A percentile compares a stretch with the other conserved stretches of the same genome.
phyloP scores from a whole-genome alignment of 2,329 filamentous ascomycete species.

The Sarocladium oryzae region DNA sequence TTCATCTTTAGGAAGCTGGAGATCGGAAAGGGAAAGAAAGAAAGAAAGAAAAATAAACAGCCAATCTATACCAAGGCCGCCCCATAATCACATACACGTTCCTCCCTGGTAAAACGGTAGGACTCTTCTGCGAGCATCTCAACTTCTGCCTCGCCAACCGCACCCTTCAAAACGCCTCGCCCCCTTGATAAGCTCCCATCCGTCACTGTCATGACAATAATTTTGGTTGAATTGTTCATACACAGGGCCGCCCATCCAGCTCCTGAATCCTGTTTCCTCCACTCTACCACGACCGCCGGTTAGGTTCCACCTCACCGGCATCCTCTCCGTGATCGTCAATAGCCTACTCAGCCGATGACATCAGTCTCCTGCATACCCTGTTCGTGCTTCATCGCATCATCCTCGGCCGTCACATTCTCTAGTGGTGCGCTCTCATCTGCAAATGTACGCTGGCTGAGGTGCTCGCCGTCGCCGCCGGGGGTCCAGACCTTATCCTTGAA shows the following conservation, averaged over 20 bases:
- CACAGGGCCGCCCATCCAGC: not conserved
- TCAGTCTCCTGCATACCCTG: conserved; percentile 30
- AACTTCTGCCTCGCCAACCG: not conserved
- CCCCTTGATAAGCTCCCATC: not conserved
- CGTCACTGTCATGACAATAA: not conserved
- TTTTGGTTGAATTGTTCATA: not conserved
- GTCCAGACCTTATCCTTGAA: conserved; percentile 92
- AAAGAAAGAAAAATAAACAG: not conserved
- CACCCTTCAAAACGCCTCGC: not conserved
- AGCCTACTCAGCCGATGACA: conserved; percentile 21
- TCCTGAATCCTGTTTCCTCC: not conserved
- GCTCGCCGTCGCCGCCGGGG: conserved; percentile 49
- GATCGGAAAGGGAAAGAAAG: not conserved
- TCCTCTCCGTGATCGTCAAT: not conserved
- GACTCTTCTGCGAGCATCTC: not conserved
- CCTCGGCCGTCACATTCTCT: conserved; percentile 64
- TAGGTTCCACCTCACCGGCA: not conserved
- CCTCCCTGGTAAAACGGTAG: not conserved
- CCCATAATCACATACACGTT: conserved; percentile 3
- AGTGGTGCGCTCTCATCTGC: conserved; percentile 62
- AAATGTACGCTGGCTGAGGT: conserved; percentile 87
- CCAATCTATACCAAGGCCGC: conserved; percentile 8
- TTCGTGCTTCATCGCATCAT: conserved; percentile 31
- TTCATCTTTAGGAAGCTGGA: conserved; percentile 9
- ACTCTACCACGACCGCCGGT: not conserved